Evolutionary conservation across 2,329 filamentous ascomycete species (phyloP).

Genomic region (Colletotrichum sp.): DNA sequence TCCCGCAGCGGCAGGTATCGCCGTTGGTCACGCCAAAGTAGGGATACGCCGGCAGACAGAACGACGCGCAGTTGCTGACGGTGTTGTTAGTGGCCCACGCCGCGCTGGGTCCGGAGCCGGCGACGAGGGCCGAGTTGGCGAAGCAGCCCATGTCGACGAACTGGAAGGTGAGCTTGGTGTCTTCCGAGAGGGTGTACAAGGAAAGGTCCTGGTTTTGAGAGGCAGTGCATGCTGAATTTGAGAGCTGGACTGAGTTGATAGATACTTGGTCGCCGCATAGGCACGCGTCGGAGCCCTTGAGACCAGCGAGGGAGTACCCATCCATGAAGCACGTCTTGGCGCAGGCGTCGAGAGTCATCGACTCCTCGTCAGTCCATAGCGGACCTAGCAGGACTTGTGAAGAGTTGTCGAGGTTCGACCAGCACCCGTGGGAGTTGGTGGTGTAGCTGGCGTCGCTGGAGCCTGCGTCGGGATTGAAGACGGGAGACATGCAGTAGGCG

Average conservation of each 20-base stretch:
- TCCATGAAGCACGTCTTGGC: neutral
- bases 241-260: neutral
- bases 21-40: neutral
- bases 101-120: neutral
- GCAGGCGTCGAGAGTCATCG: neutral
- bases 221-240: accelerated
- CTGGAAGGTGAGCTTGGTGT: neutral
- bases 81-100: neutral
- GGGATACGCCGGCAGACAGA: neutral
- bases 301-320: neutral
- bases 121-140: neutral
- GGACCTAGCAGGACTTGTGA: neutral
- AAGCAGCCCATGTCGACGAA: neutral
- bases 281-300: neutral
- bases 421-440: neutral
- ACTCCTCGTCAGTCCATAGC: neutral
- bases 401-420: neutral
- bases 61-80: too few species aligned
- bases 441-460: neutral
- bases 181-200: neutral
- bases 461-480: neutral
- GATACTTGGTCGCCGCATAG: neutral
- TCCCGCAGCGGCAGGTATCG: neutral
- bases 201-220: accelerated
- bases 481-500: neutral